Conservation (phyloP, 176 grass and related monocot species). For the Poa annua region DNA sequence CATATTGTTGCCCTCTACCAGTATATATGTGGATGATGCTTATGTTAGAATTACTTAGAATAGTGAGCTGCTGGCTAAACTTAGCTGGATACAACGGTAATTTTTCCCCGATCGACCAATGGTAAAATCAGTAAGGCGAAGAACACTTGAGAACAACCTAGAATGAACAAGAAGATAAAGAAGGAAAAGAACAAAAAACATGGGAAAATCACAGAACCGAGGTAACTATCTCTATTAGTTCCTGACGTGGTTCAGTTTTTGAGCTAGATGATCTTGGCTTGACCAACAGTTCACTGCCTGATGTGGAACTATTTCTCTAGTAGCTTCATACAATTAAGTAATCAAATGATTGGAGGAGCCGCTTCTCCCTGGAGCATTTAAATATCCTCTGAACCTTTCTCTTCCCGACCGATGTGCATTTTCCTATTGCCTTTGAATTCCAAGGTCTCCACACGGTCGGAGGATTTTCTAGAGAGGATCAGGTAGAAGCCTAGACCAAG, state of each 20-base stretch:
- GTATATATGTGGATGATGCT: background rate
- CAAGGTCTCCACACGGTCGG: background rate
- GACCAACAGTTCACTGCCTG: background rate
- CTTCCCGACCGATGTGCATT: background rate
- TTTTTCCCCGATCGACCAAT: too few relatives aligned
- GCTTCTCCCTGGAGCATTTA: background rate
- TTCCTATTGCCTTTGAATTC: background rate
- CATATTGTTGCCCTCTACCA: background rate
- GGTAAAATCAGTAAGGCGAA: too few relatives aligned
- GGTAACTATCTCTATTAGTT: too few relatives aligned
- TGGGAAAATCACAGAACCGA: too few relatives aligned
- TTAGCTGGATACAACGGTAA: too few relatives aligned
- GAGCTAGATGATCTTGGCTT: too few relatives aligned
- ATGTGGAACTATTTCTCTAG: constrained; percentile 23
- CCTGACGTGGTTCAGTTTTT: too few relatives aligned
- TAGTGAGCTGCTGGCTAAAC: too few relatives aligned
- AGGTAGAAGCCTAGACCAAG: background rate
- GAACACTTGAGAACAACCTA: too few relatives aligned
- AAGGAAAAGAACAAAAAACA: too few relatives aligned
- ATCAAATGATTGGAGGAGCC: constrained; percentile 14
- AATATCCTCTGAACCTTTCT: background rate
- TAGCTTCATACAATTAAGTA: constrained; percentile 15
- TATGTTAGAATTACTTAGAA: too few relatives aligned
- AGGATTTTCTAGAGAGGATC: background rate
- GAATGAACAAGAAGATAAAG: too few relatives aligned